Conservation (phyloP, 176 grass and related monocot genomes). For the Lolium multiflorum region DNA sequence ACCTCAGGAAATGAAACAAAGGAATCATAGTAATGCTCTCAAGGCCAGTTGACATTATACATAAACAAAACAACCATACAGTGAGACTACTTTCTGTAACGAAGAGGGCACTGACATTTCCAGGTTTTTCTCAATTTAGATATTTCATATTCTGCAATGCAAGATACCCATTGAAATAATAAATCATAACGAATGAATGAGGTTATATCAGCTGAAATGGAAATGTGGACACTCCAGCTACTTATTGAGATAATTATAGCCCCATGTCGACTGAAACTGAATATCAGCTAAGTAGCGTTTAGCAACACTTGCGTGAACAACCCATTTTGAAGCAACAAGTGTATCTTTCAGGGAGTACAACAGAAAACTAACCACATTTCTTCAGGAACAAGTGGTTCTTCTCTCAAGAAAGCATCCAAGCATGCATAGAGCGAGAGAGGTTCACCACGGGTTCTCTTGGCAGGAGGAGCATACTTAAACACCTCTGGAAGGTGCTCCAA, state of each 20-base stretch:
- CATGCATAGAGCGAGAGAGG: conserved; percentile 96
- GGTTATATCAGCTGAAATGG: conserved; percentile 19
- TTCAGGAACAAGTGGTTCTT: conserved; percentile 96
- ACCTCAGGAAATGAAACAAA: not conserved
- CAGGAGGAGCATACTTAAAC: conserved; percentile 86
- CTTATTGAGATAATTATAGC: conserved; percentile 2
- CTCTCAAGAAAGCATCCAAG: conserved; percentile 97
- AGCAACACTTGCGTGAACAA: not conserved
- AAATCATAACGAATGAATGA: not conserved
- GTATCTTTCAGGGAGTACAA: conserved; percentile 15
- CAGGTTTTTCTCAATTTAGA: not conserved
- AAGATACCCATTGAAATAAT: conserved; percentile 8
- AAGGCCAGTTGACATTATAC: conserved; percentile 9
- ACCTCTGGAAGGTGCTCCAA: conserved; percentile 90
- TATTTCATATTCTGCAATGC: not conserved
- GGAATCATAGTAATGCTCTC: conserved; percentile 6
- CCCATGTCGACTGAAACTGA: not conserved
- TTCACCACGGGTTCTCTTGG: conserved; percentile 96
- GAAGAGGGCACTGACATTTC: not conserved
- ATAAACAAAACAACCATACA: not conserved
- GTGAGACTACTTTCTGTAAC: not conserved
- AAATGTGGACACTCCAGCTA: not conserved
- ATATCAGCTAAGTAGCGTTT: not conserved
- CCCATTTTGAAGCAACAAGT: not conserved
- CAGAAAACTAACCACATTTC: conserved; percentile 96